phyloP scores from a whole-genome alignment of 1,284 basidiomycete species.

The Mycena sp. region DNA sequence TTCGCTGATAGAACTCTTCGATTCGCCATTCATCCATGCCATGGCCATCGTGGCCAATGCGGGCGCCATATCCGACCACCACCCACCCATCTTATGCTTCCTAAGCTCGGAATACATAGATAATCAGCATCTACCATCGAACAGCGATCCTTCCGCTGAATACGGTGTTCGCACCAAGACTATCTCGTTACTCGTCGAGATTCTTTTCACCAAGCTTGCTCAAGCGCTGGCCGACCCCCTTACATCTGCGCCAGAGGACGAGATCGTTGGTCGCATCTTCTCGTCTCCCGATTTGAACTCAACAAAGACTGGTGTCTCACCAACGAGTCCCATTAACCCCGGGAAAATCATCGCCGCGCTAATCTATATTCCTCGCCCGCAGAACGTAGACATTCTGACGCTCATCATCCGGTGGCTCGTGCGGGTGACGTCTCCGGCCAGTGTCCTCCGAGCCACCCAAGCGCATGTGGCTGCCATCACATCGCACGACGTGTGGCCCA shows the following conservation, averaged over 20 bases:
- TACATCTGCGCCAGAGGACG: conserved; percentile 10
- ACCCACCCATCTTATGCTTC: conserved; percentile 20
- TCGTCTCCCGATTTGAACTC: neutral
- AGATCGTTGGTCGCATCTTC: conserved; percentile 6
- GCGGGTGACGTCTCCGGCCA: conserved; percentile 22
- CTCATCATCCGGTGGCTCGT: conserved; percentile 32
- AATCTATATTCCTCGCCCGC: conserved; percentile 20
- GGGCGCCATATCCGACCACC: conserved; percentile 7
- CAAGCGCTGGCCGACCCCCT: neutral
- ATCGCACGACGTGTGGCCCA: conserved; percentile 24
- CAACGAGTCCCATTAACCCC: conserved; percentile 8
- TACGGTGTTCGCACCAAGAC: conserved; percentile 28
- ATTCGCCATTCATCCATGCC: conserved; percentile 22
- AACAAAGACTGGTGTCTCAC: neutral
- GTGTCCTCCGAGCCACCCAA: conserved; percentile 21
- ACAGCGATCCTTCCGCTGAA: conserved; percentile 26
- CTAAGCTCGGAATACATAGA: conserved; percentile 31
- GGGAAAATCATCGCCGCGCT: conserved; percentile 25
- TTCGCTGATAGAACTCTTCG: conserved; percentile 15
- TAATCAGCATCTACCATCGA: conserved; percentile 27
- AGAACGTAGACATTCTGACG: conserved; percentile 9
- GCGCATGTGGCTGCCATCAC: conserved; percentile 19
- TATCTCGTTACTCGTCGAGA: conserved; percentile 26
- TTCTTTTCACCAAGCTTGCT: conserved; percentile 25
- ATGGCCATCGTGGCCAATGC: conserved; percentile 32